Evolutionary conservation across 495 filamentous ascomycete genomes (phyloP).

Genomic region (Penicillium egyptiacum): DNA sequence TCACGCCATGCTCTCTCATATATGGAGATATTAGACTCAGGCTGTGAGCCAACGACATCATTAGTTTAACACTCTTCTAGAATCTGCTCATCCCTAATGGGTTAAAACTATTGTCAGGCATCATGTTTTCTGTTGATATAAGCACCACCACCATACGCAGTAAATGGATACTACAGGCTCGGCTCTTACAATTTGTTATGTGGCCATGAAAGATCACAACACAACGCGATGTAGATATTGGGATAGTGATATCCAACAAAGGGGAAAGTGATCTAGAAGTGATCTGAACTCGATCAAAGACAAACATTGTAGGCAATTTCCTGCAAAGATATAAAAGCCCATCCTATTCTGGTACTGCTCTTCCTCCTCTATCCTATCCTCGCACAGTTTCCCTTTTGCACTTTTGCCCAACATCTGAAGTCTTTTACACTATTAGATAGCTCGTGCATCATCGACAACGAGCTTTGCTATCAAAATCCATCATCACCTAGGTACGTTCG

Average conservation of each 20-base stretch:
- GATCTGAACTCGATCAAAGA: background rate
- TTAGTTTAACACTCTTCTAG: background rate
- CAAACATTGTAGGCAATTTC: slow-evolving; percentile 2
- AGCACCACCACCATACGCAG: background rate
- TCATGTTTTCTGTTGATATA: background rate
- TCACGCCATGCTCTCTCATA: background rate
- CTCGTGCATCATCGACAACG: background rate
- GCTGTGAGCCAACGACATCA: background rate
- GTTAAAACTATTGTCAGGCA: background rate
- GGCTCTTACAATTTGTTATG: background rate
- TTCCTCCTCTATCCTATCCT: slow-evolving; percentile 6
- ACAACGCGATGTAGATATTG: background rate
- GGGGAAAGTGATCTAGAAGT: background rate
- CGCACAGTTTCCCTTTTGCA: background rate
- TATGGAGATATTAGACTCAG: background rate
- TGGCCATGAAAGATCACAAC: background rate
- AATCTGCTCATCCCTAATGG: background rate
- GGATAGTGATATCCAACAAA: background rate
- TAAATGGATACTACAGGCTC: background rate
- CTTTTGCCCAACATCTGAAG: background rate
- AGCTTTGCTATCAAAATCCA: background rate
- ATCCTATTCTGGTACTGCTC: background rate
- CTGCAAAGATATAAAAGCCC: slow-evolving; percentile 4
- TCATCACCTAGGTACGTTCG: background rate
- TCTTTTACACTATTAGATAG: background rate